Percentiles rank a stretch among this genome's conserved stretches.
Conservation (phyloP, 2,329 filamentous ascomycete genomes). For the Taxawa tesnikishii region DNA sequence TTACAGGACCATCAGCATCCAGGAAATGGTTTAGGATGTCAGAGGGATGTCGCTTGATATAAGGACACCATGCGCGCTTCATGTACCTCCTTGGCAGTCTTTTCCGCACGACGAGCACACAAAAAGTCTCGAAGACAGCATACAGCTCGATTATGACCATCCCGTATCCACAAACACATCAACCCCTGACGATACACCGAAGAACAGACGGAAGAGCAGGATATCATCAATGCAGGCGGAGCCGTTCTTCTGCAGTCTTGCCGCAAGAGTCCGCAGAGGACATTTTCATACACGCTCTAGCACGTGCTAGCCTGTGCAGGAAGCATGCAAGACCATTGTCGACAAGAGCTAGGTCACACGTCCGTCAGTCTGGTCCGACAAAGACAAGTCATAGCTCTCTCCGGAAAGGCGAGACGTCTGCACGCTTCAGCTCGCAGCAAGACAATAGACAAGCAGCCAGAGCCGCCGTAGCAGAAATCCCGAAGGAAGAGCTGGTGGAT, state of each 20-base stretch:
- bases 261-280: conserved; percentile 6
- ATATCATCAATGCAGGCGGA: too few species aligned
- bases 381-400: too few species aligned
- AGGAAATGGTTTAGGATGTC: conserved; percentile 4
- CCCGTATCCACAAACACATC: conserved; percentile 4
- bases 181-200: too few species aligned
- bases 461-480: conserved; percentile 18
- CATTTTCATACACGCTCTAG: conserved; percentile 6
- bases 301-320: conserved; percentile 5
- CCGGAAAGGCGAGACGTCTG: too few species aligned
- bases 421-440: too few species aligned
- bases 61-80: conserved; percentile 48
- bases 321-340: conserved; percentile 9
- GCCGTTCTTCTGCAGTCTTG: too few species aligned
- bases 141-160: conserved; percentile 4
- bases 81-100: conserved; percentile 50
- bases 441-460: too few species aligned
- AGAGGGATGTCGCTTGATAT: conserved; percentile 3
- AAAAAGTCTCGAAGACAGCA: conserved; percentile 16
- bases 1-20: too few species aligned
- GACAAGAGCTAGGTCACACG: too few species aligned
- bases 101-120: conserved; percentile 33
- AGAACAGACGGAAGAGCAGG: too few species aligned
- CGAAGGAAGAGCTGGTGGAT: conserved; percentile 31
- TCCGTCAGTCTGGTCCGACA: too few species aligned